phyloP scores from a whole-genome alignment of 225 moss, liverwort and hornwort genomes.

The Polytrichum formosum region DNA sequence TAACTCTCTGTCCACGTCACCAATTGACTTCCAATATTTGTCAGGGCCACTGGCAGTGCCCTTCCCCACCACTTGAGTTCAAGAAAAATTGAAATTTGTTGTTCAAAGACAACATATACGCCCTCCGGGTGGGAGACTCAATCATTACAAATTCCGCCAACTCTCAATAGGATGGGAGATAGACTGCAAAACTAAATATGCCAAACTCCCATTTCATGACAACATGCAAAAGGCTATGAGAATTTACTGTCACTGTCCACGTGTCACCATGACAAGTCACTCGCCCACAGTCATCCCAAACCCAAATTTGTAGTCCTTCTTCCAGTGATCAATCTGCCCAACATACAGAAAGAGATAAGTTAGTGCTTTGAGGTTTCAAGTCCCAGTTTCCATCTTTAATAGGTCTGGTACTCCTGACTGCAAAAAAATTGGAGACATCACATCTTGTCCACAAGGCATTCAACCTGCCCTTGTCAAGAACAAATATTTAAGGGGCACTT shows the following conservation, averaged over 20 bases:
- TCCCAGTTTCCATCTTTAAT: too few species aligned
- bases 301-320: slow-evolving; percentile 99
- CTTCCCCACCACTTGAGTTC: not conserved
- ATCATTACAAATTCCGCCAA: slow-evolving; percentile 28
- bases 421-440: too few species aligned
- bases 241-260: slow-evolving; percentile 36
- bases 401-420: too few species aligned
- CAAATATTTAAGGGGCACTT: too few species aligned
- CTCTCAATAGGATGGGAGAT: slow-evolving; percentile 6
- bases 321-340: slow-evolving; percentile 98
- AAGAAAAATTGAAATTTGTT: slow-evolving; percentile 10
- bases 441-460: too few species aligned
- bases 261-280: slow-evolving; percentile 33
- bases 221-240: slow-evolving; percentile 35
- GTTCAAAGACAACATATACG: slow-evolving; percentile 23
- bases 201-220: slow-evolving; percentile 22
- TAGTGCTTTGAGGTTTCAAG: too few species aligned
- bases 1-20: too few species aligned
- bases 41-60: too few species aligned
- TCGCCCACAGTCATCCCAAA: slow-evolving; percentile 99
- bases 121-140: slow-evolving; percentile 31
- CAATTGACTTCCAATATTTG: too few species aligned
- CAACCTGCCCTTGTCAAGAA: too few species aligned
- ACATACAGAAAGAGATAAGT: not conserved
- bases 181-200: slow-evolving; percentile 11